Evolutionary conservation across 192 early-diverging fungal genomes (phyloP), one percentile per base, ranked within the genome.

Genomic region (Coemansia sp.): DNA sequence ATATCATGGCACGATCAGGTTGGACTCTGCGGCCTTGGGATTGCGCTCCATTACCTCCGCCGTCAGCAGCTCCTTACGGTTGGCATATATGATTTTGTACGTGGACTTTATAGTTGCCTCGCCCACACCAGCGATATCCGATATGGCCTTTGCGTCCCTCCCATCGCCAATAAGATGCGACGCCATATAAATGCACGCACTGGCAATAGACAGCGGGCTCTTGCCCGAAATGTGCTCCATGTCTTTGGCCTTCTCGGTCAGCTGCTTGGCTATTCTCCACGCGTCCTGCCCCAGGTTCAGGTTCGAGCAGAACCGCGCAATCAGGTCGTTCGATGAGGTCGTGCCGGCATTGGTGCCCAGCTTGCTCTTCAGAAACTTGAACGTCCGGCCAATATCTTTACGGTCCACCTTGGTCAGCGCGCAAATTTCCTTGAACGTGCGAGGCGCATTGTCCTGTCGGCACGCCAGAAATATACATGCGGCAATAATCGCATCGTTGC

Each of bases 371-470:
- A 82, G 60, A 40, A 63, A 59, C 53, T 81, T 74, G 57, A 85
- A 82, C 40, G 86, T 86, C 10, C 93, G 79, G 1, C 92, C 93
- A 72, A 96, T 92, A 48, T 96, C 93, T 61, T 93, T 96, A 69
- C 92, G 94, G 37, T 90, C 85, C 0, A 97, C 92, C 41, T 93
- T 90, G 0, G 93, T 95, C 56, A 93, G 60, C 5, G 88, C 86
- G 51, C 88, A 91, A 39, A 97, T 93, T 67, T 98, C 94, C 55
- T 91, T 91, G 68, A 95, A 96, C 1, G 96, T 94, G 56, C 94
- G 83, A 7, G 85, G 85, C 1, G 88, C 91, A 28, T 81, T 79
- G 57, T 94, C 83, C 64, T 92, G 86, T 11, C 90, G 80, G 69
- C 96, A 96, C 5, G 90, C 94, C 48, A 96, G 85, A 58, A 90